phyloP scores from a whole-genome alignment of 306 rosid genomes.

The Sophora flavescens region DNA sequence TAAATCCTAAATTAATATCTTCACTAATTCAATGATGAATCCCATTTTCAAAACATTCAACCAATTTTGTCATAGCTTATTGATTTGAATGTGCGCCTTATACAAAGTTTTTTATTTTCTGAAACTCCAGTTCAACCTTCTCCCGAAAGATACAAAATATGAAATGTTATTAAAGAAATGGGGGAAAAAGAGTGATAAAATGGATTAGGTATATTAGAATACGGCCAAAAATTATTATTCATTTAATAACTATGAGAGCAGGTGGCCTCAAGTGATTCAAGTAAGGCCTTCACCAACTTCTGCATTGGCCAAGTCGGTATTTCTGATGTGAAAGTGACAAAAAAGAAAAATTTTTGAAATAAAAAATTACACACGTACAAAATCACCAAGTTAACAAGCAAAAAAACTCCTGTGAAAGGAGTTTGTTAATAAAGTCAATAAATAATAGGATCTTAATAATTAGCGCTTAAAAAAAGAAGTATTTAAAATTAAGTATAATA shows the following conservation, averaged over 20 bases:
- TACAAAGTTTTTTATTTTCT: not conserved
- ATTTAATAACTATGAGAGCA: slow-evolving; percentile 15
- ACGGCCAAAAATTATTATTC: slow-evolving; percentile 25
- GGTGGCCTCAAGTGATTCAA: slow-evolving; percentile 39
- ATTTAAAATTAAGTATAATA: too few relatives aligned
- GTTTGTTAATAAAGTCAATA: not conserved
- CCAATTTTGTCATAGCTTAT: not conserved
- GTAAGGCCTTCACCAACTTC: slow-evolving; percentile 63
- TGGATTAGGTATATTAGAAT: slow-evolving; percentile 63
- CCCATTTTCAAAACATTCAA: too few relatives aligned
- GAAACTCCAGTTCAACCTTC: slow-evolving; percentile 1
- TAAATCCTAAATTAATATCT: too few relatives aligned
- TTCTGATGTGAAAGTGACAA: slow-evolving; percentile 58
- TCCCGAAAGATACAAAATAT: slow-evolving; percentile 39
- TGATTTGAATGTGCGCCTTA: not conserved
- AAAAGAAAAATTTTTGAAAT: not conserved
- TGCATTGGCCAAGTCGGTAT: slow-evolving; percentile 44
- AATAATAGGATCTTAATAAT: too few relatives aligned
- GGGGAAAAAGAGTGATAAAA: slow-evolving; percentile 34
- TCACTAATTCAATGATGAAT: too few relatives aligned
- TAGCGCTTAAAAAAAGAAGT: too few relatives aligned
- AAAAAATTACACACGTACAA: too few relatives aligned
- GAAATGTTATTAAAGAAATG: not conserved
- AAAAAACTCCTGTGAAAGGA: too few relatives aligned
- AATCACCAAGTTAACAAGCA: slow-evolving; percentile 20